Evolutionary conservation across 2,329 filamentous ascomycete species (phyloP).

Genomic region (Colletotrichum karsti): DNA sequence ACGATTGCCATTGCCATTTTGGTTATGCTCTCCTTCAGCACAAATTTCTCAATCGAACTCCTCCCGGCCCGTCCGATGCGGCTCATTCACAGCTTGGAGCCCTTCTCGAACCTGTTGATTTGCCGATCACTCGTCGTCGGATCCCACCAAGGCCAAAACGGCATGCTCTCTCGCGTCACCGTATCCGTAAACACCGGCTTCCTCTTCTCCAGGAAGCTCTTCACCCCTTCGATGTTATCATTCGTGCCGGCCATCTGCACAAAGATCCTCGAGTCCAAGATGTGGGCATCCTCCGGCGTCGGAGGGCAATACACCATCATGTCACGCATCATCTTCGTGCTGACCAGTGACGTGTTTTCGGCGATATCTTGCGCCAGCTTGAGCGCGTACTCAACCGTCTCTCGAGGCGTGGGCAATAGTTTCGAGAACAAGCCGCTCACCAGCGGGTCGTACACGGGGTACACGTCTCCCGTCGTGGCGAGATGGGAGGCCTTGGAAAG

Average conservation of each 20-base stretch:
- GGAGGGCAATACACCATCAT: background rate
- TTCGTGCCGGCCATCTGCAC: slow-evolving; percentile 63
- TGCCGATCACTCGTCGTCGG: background rate
- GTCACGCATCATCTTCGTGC: background rate
- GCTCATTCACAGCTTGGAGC: background rate
- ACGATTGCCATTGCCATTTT: too few relatives aligned
- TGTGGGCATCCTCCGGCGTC: slow-evolving; percentile 68
- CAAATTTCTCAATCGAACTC: too few relatives aligned
- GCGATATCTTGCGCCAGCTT: background rate
- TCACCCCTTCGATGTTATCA: slow-evolving; percentile 75
- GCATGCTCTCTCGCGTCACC: background rate
- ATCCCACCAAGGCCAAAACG: background rate
- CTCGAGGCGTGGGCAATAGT: background rate
- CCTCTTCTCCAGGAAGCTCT: slow-evolving; percentile 76
- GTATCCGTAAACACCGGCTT: slow-evolving; percentile 61
- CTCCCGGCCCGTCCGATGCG: too few relatives aligned
- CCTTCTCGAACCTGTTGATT: background rate
- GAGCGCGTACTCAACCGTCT: background rate
- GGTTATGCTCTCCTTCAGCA: too few relatives aligned
- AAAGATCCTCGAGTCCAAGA: slow-evolving; percentile 73
- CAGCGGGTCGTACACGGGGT: background rate
- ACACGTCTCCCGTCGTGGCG: background rate
- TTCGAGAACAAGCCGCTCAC: background rate
- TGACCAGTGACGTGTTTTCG: background rate
- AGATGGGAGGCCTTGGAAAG: background rate